A percentile compares a stretch with the other conserved stretches of the same genome.
Conservation (phyloP, 495 filamentous ascomycete species). For the Aspergillus kassunensis region DNA sequence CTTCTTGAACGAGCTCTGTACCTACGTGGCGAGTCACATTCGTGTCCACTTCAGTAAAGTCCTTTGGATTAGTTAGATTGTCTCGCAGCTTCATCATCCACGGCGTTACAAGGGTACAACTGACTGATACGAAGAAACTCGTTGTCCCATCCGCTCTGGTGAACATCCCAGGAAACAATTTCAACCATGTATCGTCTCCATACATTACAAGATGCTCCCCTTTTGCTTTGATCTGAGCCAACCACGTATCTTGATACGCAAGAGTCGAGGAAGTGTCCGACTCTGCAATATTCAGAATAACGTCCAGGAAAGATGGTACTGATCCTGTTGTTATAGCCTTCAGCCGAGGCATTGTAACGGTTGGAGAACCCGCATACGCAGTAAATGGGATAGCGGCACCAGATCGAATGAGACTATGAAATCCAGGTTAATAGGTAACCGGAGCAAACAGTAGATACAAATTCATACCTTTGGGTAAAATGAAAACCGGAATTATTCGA, state of each 20-base stretch:
- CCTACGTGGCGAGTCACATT: slow-evolving; percentile 93
- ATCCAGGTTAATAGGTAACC: neutral
- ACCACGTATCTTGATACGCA: slow-evolving; percentile 87
- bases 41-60: slow-evolving; percentile 95
- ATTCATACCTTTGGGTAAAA: slow-evolving; percentile 79
- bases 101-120: slow-evolving; percentile 30
- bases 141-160: slow-evolving; percentile 83
- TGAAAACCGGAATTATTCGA: slow-evolving; percentile 72
- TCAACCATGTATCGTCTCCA: slow-evolving; percentile 97
- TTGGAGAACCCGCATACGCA: slow-evolving; percentile 91
- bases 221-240: slow-evolving; percentile 82
- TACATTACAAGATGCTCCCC: slow-evolving; percentile 84
- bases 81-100: neutral
- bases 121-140: slow-evolving; percentile 96
- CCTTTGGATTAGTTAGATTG: slow-evolving; percentile 51
- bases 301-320: slow-evolving; percentile 92
- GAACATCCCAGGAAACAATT: slow-evolving; percentile 88
- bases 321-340: slow-evolving; percentile 98
- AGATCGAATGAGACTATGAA: slow-evolving; percentile 68
- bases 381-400: slow-evolving; percentile 90
- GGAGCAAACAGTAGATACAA: neutral
- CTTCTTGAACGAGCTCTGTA: slow-evolving; percentile 64
- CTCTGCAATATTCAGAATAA: slow-evolving; percentile 95
- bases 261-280: slow-evolving; percentile 85
- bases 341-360: slow-evolving; percentile 96